Evolutionary conservation across 768 basidiomycete species (phyloP), one percentile per base, ranked within the genome.

Genomic region (Tephrocybe sp.): DNA sequence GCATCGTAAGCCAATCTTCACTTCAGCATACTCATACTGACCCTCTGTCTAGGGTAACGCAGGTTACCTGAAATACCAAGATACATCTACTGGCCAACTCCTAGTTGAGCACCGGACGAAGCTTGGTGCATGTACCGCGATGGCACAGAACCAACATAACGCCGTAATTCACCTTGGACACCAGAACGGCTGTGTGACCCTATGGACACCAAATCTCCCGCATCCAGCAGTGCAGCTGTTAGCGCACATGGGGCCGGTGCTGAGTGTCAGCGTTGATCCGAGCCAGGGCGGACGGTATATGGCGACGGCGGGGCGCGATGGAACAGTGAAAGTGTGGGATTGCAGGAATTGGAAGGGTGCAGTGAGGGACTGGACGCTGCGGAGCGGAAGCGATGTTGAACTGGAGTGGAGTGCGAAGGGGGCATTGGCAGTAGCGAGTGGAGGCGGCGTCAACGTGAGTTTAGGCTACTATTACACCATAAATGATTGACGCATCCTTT

Each of bases 101-200:
- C 74, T 98, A 28, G 83, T 84, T 32, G 86, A 92, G 64, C 92
- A 96, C 67, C 85, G 92, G 18, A 96, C 94, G 8, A 93, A 91
- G 63, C 79, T 96, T 21, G 95, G 97, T 3, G 79, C 87, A 8
- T 93, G 90, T 60, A 78, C 73, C 28, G 81, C 89, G 33, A 90
- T 99, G 85, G 74, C 90, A 0, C 94, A 98, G 74, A 98, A 97
- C 64, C 67, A 75, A 14, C 94, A 98, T 71, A 95, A 88, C 67
- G 97, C 93, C 11, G 92, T 98, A 55, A 87, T 98, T 48, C 85
- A 97, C 55, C 83, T 97, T 9, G 97, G 97, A 0, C 96, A 98
- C 62, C 85, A 91, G 62, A 98, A 98, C 61, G 96, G 96, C 12
- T 86, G 85, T 21, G 89, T 98, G n/a, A 94, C 94, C 0, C 76